Evolutionary conservation across 1,284 basidiomycete genomes (phyloP), one percentile per base, ranked within the genome.

Genomic region (Ceratobasidium sp.): DNA sequence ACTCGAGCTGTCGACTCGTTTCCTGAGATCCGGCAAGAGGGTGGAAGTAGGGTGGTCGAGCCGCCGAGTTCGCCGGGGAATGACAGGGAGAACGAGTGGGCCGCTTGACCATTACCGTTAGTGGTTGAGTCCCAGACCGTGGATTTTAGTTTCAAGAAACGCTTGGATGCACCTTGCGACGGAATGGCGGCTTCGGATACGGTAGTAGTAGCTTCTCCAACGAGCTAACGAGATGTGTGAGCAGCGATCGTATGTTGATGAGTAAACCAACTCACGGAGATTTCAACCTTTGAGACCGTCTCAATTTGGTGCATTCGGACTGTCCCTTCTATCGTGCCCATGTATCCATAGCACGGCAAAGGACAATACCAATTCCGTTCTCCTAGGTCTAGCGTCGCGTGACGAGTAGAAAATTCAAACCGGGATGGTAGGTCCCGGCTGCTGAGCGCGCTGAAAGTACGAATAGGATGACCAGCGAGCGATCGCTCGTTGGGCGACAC

Each of bases 361-460:
- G 67, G 67, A n/a, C 67, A 71, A 50, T 71, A 50, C 67, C 67
- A 71, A 27, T 59, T 60, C 36, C 67, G 54, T 36, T 71, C 67
- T 9, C 67, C 67, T 31, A 71, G n/a, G 31, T 71, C 56, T 9
- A 71, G 56, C 8, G 67, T 71, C 22, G 56, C 50, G 24, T 71
- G 67, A 8, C 48, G 44, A 6, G 67, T 71, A 8, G 67, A 31
- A 29, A 59, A 71, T 22, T 71, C 67, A 50, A 71, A 71, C 44
- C 41, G 36, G 41, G 67, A 48, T 14, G 67, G 67, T 22, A 71
- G 22, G n/a, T 71, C 67, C 33, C 47, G 67, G 19, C 54, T 50
- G 17, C 56, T 71, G 67, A 71, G 56, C 14, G 67, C 54, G 29
- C 67, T 60, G 44, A 71, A 71, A 11, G 67, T 60, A 33, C 67